A percentile compares a stretch with the other conserved stretches of the same genome.
phyloP scores from a whole-genome alignment of 306 rosid genomes.

The Potentilla sterilis region DNA sequence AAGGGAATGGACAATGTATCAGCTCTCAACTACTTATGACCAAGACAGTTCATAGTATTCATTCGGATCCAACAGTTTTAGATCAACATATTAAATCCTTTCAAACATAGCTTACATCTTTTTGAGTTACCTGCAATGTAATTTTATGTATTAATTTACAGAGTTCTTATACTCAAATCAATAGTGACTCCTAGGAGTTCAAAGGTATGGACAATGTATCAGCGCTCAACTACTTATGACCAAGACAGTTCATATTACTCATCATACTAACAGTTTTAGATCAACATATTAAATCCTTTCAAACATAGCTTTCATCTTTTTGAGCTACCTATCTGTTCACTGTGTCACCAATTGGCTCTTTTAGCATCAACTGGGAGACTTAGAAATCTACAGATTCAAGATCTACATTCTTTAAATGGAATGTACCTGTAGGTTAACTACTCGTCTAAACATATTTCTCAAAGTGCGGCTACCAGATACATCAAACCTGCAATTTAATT shows the following conservation, averaged over 20 bases:
- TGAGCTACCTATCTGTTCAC: background rate
- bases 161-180: background rate
- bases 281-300: background rate
- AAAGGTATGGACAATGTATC: background rate
- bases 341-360: background rate
- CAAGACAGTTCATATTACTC: background rate
- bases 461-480: constrained; percentile 61
- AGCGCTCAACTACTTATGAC: background rate
- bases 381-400: background rate
- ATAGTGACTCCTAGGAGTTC: background rate
- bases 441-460: constrained; percentile 61
- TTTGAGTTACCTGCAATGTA: background rate
- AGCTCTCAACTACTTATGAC: background rate
- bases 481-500: constrained; percentile 44
- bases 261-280: background rate
- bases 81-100: background rate
- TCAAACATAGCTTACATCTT: background rate
- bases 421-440: constrained; percentile 72
- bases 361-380: background rate
- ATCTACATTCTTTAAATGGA: background rate
- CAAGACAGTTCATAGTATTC: background rate
- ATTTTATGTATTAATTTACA: background rate
- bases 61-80: background rate
- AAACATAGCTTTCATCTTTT: background rate
- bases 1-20: background rate